These are phyloP conservation scores for Strobilomyces echinocephalus DNA, from an alignment of 768 basidiomycete species.

Conservation along the genomic window DNA sequence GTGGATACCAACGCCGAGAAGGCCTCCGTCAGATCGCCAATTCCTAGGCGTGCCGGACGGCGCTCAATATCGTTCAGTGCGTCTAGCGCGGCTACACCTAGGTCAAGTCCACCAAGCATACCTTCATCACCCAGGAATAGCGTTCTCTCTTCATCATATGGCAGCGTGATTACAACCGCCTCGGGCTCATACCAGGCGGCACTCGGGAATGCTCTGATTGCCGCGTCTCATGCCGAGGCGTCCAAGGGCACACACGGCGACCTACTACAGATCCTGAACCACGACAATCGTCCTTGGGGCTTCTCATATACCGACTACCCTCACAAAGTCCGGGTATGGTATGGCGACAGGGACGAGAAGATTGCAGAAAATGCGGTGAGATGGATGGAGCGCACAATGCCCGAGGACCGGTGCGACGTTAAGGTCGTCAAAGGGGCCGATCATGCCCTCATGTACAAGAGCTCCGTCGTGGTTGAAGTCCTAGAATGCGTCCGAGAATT, in stretches of 20 bases:
- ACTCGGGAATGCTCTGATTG: slow-evolving; percentile 85
- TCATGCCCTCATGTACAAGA: slow-evolving; percentile 91
- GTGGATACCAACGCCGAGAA: slow-evolving; percentile 32
- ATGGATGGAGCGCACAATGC: slow-evolving; percentile 90
- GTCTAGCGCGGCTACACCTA: slow-evolving; percentile 26
- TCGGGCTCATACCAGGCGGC: slow-evolving; percentile 49
- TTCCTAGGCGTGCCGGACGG: slow-evolving; percentile 50
- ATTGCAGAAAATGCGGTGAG: slow-evolving; percentile 86
- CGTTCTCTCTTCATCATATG: slow-evolving; percentile 29
- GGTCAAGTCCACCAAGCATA: slow-evolving; percentile 43
- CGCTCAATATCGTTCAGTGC: slow-evolving; percentile 66
- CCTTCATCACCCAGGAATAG: slow-evolving; percentile 52
- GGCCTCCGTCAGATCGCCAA: slow-evolving; percentile 30
- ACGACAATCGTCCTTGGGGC: slow-evolving; percentile 84
- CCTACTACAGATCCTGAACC: slow-evolving; percentile 87
- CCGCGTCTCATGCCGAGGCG: slow-evolving; percentile 93
- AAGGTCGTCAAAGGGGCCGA: slow-evolving; percentile 84
- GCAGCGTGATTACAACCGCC: slow-evolving; percentile 20
- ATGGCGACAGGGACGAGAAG: slow-evolving; percentile 89
- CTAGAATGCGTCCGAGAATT: slow-evolving; percentile 63
- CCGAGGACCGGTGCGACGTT: slow-evolving; percentile 66
- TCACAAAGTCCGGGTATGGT: slow-evolving; percentile 80
- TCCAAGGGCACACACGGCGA: slow-evolving; percentile 88
- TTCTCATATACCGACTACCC: slow-evolving; percentile 82
- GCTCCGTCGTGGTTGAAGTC: slow-evolving; percentile 80